phyloP scores from a whole-genome alignment of 495 filamentous ascomycete genomes.

The Aspergillus avenaceus region DNA sequence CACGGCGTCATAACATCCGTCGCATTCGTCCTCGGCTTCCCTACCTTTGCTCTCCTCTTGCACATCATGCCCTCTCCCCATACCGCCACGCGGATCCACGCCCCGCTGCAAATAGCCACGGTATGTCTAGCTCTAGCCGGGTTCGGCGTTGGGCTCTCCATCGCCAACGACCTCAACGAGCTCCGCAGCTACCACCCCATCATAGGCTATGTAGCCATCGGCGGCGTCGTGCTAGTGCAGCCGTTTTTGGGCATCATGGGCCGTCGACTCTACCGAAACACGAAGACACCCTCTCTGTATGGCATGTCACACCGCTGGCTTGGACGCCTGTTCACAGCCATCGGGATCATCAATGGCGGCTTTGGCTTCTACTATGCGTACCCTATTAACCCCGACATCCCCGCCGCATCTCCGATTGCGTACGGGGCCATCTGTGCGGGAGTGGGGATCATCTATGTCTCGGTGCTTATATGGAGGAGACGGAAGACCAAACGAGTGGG shows the following conservation, averaged over 20 bases:
- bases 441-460: slow-evolving; percentile 11
- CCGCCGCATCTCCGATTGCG: slow-evolving; percentile 8
- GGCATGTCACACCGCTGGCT: slow-evolving; percentile 77
- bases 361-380: slow-evolving; percentile 48
- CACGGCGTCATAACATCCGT: slow-evolving; percentile 34
- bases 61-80: slow-evolving; percentile 34
- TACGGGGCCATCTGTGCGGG: slow-evolving; percentile 13
- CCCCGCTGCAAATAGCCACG: slow-evolving; percentile 50
- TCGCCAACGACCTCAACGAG: slow-evolving; percentile 27
- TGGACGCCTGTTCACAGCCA: slow-evolving; percentile 64
- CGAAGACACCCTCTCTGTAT: slow-evolving; percentile 42
- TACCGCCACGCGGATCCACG: slow-evolving; percentile 46
- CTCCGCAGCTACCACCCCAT: slow-evolving; percentile 28
- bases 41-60: slow-evolving; percentile 38
- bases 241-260: slow-evolving; percentile 60
- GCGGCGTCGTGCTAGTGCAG: slow-evolving; percentile 52
- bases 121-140: slow-evolving; percentile 52
- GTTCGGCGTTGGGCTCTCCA: slow-evolving; percentile 55
- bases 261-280: slow-evolving; percentile 51
- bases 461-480: slow-evolving; percentile 12
- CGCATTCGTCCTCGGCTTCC: slow-evolving; percentile 40
- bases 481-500: background rate
- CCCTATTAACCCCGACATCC: slow-evolving; percentile 16
- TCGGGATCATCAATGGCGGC: slow-evolving; percentile 66
- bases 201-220: slow-evolving; percentile 57